phyloP scores from a whole-genome alignment of 768 basidiomycete genomes.

The Hirschioporus abietinus region DNA sequence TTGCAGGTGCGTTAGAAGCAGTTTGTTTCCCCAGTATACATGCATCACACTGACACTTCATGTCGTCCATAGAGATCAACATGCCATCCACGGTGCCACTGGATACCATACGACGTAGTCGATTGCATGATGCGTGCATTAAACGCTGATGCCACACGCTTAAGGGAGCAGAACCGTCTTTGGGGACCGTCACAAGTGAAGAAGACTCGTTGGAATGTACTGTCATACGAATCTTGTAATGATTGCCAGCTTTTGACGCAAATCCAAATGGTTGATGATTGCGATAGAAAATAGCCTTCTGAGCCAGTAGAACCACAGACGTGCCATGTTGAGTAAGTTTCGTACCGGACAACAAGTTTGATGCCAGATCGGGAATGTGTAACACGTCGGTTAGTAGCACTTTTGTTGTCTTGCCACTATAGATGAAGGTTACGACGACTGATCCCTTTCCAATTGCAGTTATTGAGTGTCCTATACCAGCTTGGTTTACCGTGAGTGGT shows the following conservation, averaged over 20 bases:
- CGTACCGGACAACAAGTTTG: conserved; percentile 22
- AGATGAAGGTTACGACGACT: conserved; percentile 11
- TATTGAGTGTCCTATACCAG: conserved; percentile 14
- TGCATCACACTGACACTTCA: background rate
- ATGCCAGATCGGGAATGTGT: conserved; percentile 22
- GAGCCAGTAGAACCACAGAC: conserved; percentile 14
- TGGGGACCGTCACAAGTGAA: conserved; percentile 10
- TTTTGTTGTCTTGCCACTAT: conserved; percentile 10
- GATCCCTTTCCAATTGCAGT: conserved; percentile 19
- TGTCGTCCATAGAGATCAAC: background rate
- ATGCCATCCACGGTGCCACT: background rate
- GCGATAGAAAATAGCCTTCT: conserved; percentile 3
- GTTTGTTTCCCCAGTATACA: conserved; percentile 2
- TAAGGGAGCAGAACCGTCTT: background rate
- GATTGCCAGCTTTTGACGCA: conserved; percentile 8
- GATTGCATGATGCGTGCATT: background rate
- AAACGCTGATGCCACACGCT: conserved; percentile 1
- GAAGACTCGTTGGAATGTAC: conserved; percentile 14
- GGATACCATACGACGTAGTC: background rate
- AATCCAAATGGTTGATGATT: background rate
- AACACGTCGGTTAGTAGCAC: conserved; percentile 20
- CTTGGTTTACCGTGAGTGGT: conserved; percentile 9
- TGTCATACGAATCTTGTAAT: conserved; percentile 16
- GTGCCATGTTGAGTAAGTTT: conserved; percentile 15
- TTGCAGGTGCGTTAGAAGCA: background rate